Evolutionary conservation across 129 eudicot species (phyloP), one percentile per base, ranked within the genome.

Genomic region (Chrysanthemum seticuspe): DNA sequence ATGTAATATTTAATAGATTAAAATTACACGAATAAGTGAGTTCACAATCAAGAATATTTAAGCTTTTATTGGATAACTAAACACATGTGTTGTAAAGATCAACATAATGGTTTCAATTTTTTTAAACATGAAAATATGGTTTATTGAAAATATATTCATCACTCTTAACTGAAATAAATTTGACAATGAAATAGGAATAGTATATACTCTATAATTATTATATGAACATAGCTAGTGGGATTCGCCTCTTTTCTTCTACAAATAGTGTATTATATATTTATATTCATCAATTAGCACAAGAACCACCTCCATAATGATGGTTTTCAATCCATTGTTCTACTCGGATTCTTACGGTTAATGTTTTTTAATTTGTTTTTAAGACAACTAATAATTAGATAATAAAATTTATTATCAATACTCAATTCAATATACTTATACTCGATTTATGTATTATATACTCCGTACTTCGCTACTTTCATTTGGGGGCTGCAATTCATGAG

Each of bases 1-100:
- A 70, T 70, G 36, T 19, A 13, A 55, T 53, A 70, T 54, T 53
- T 54, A 29, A 55, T 53, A 53, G 48, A 21, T 25, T 49, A 47
- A 61, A 23, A 61, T 27, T 16, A 11, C 45, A 23, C 67, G 79
- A 57, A 67, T 49, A 56, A 76, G 73, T 67, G 56, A 58, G 36
- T 27, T 67, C 67, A 56, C 56, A 27, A 66, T 67, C 51, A 23
- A 47, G 13, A 58, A 44, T 10, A 0, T 29, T 12, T 68, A 10
- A 25, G 8, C 31, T 47, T 66, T 44, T 5, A 56, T 58, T 18
- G 13, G 47, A 68, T 25, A 27, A 48, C 31, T 27, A 49, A 47
- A 49, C 74, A 58, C 80, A 76, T 76, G 80, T 11, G 50, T 57
- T 31, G 23, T 36, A 58, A 27, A 6, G 48, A 57, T n/a, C 55